phyloP scores from a whole-genome alignment of 2,329 filamentous ascomycete species.

The Pseudogymnoascus sp. region DNA sequence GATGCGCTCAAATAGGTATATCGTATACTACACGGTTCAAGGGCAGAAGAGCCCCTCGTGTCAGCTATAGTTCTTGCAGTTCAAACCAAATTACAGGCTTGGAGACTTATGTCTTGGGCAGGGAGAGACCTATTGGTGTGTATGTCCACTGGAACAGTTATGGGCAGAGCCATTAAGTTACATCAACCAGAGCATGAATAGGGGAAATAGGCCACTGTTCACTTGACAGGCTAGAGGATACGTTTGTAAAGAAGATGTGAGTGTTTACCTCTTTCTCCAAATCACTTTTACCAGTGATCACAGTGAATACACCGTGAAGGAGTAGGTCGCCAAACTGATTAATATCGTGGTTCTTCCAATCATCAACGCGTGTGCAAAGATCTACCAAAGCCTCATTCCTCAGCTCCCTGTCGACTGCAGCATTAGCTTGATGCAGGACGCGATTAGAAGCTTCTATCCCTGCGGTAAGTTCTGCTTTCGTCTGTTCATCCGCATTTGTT shows the following conservation, averaged over 20 bases:
- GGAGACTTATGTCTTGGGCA: not conserved
- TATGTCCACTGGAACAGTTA: not conserved
- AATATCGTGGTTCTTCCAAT: constrained; percentile 91
- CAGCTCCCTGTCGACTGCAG: constrained; percentile 82
- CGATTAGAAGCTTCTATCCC: constrained; percentile 78
- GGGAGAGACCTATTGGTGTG: not conserved
- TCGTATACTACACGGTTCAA: constrained; percentile 64
- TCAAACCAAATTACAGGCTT: constrained; percentile 1
- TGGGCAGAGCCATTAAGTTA: not conserved
- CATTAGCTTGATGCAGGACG: constrained; percentile 77
- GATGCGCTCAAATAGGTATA: constrained; percentile 94
- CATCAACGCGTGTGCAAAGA: constrained; percentile 74
- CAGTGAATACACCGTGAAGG: constrained; percentile 81
- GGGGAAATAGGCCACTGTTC: not conserved
- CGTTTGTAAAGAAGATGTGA: not conserved
- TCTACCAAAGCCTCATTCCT: constrained; percentile 77
- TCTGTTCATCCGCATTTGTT: constrained; percentile 59
- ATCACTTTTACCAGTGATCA: constrained; percentile 82
- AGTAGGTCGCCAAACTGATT: constrained; percentile 87
- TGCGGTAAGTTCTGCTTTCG: constrained; percentile 61
- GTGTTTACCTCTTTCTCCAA: constrained; percentile 64
- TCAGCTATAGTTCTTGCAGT: constrained; percentile 17
- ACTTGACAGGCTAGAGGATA: not conserved
- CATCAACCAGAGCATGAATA: not conserved
- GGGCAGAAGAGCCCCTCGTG: constrained; percentile 15